These are phyloP conservation scores for Phlebopus sp. DNA, from an alignment of 1,284 basidiomycete genomes.

Conservation along the genomic window DNA sequence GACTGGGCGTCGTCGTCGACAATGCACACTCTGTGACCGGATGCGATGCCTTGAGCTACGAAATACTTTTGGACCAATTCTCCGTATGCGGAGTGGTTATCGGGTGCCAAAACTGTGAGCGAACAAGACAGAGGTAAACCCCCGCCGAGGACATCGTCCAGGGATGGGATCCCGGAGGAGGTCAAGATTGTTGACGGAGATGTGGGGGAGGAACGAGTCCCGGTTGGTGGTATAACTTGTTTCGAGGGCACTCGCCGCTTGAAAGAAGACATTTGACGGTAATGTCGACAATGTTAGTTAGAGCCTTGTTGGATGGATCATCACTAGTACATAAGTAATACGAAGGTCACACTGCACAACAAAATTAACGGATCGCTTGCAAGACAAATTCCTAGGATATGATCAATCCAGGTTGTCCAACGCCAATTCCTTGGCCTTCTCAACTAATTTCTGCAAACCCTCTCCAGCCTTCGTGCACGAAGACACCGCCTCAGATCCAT, in stretches of 20 bases:
- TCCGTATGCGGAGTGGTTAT: conserved; percentile 83
- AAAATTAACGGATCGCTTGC: too few species aligned
- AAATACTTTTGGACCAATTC: conserved; percentile 88
- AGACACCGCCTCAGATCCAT: not conserved
- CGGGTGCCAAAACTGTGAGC: conserved; percentile 74
- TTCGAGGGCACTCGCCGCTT: conserved; percentile 60
- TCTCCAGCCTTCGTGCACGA: not conserved
- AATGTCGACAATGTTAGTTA: not conserved
- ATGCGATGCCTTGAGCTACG: conserved; percentile 80
- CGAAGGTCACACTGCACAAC: not conserved
- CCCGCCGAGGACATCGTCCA: conserved; percentile 95
- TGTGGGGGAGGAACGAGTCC: conserved; percentile 65
- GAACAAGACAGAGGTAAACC: conserved; percentile 86
- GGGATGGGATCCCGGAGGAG: conserved; percentile 87
- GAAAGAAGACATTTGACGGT: conserved; percentile 78
- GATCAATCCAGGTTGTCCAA: conserved; percentile 24
- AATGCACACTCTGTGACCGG: conserved; percentile 66
- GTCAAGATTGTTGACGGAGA: conserved; percentile 63
- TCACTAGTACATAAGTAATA: too few species aligned
- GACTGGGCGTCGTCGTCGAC: conserved; percentile 57
- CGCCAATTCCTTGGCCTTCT: conserved; percentile 16
- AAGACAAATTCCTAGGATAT: not conserved
- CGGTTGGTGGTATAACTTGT: conserved; percentile 42
- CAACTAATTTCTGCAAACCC: conserved; percentile 13
- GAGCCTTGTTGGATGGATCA: too few species aligned